Evolutionary conservation across 805 yeast genomes (phyloP).

Genomic region (Zygotorulaspora sp.): DNA sequence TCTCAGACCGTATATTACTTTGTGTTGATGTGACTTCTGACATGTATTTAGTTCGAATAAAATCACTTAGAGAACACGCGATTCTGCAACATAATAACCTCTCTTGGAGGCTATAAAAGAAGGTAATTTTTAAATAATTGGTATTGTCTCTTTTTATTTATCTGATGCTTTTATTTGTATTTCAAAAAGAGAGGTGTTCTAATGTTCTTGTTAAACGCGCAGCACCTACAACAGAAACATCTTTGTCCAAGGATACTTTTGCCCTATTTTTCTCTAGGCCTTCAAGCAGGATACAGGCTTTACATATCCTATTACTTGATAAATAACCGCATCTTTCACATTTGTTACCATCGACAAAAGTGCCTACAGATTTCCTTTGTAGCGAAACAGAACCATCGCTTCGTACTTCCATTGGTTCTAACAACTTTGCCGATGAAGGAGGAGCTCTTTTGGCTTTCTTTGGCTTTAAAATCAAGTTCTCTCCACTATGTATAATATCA

Average conservation of each 20-base stretch:
- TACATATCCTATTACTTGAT: constrained; percentile 83
- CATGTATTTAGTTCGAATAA: no score
- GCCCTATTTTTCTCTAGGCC: constrained; percentile 79
- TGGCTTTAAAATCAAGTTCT: constrained; percentile 63
- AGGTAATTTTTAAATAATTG: no score
- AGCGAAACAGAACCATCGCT: constrained; percentile 60
- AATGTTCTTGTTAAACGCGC: constrained; percentile 57
- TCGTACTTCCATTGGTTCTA: constrained; percentile 46
- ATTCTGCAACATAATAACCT: no score
- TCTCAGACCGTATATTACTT: no score
- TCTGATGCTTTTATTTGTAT: no score
- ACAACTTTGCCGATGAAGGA: constrained; percentile 4
- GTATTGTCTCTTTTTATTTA: no score
- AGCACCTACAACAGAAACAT: constrained; percentile 53
- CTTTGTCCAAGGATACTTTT: constrained; percentile 48
- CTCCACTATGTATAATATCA: constrained; percentile 94
- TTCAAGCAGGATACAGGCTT: constrained; percentile 84
- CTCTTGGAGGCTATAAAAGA: no score
- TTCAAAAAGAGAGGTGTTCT: constrained; percentile 64
- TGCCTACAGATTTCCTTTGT: constrained; percentile 18
- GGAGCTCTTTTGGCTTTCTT: constrained; percentile 44
- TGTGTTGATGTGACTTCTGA: no score
- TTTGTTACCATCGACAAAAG: constrained; percentile 58
- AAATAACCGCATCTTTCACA: constrained; percentile 91
- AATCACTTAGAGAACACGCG: no score